A percentile compares a stretch with the other conserved stretches of the same genome.
These are phyloP conservation scores for Trichoderma erinaceum DNA, from an alignment of 495 filamentous ascomycete genomes.

Conservation along the genomic window DNA sequence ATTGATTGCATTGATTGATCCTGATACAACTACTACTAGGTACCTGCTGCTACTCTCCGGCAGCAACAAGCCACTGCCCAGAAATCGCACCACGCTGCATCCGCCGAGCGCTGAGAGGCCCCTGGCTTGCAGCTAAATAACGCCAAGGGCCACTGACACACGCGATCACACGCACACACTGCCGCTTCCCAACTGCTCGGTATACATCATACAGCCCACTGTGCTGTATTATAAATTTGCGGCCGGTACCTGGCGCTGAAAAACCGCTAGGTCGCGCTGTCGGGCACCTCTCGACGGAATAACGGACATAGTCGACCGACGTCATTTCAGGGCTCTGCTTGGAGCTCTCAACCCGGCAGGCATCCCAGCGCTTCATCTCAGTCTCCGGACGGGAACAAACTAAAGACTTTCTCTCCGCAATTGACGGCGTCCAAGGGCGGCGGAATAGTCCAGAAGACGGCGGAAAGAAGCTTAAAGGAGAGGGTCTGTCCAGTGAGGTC, in stretches of 20 bases:
- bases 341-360: too few relatives aligned
- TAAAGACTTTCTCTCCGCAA: neutral
- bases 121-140: neutral
- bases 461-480: conserved; percentile 6
- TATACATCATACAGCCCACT: neutral
- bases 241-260: neutral
- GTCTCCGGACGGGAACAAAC: neutral
- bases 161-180: conserved; percentile 11
- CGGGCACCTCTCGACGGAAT: neutral
- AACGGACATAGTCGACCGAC: conserved; percentile 4
- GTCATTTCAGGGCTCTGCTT: too few relatives aligned
- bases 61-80: neutral
- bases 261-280: neutral
- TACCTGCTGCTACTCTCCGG: too few relatives aligned
- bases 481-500: neutral
- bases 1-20: neutral
- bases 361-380: neutral
- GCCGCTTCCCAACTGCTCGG: conserved; percentile 3
- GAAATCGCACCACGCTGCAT: neutral
- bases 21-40: too few relatives aligned
- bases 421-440: neutral
- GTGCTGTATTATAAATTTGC: conserved; percentile 5
- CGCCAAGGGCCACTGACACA: neutral
- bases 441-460: neutral
- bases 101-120: neutral